Evolutionary conservation across 441 rosid genomes (phyloP).

Genomic region (Hura crepitans): DNA sequence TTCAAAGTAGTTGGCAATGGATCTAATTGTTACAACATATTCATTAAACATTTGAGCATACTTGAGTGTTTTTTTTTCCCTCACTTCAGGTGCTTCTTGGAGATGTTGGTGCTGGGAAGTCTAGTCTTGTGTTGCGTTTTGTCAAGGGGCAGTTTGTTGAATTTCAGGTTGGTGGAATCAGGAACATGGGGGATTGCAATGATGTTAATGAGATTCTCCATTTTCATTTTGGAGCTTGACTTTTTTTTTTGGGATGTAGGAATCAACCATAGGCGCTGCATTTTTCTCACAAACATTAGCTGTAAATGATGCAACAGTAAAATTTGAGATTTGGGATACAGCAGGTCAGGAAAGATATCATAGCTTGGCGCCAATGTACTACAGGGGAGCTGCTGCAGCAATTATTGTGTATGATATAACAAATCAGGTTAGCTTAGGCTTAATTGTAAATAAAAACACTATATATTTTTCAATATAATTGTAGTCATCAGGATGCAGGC

Average conservation of each 20-base stretch:
- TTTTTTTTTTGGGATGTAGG: slow-evolving; percentile 40
- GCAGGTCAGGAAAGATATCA: slow-evolving; percentile 98
- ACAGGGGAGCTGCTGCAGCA: slow-evolving; percentile 95
- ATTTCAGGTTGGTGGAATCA: slow-evolving; percentile 62
- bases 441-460: background rate
- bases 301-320: slow-evolving; percentile 87
- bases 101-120: slow-evolving; percentile 97
- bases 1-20: background rate
- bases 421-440: slow-evolving; percentile 51
- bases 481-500: background rate
- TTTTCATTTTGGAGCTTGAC: slow-evolving; percentile 17
- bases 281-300: slow-evolving; percentile 92
- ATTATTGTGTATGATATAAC: slow-evolving; percentile 84
- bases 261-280: slow-evolving; percentile 98
- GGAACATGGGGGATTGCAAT: background rate
- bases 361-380: slow-evolving; percentile 99
- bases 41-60: background rate
- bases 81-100: slow-evolving; percentile 82
- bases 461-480: background rate
- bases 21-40: no score
- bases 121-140: slow-evolving; percentile 90
- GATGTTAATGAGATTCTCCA: background rate
- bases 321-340: slow-evolving; percentile 99
- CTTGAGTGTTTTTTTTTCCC: background rate
- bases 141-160: slow-evolving; percentile 95